phyloP scores from a whole-genome alignment of 2,329 filamentous ascomycete genomes.

The Tolypocladium ovalisporum region DNA sequence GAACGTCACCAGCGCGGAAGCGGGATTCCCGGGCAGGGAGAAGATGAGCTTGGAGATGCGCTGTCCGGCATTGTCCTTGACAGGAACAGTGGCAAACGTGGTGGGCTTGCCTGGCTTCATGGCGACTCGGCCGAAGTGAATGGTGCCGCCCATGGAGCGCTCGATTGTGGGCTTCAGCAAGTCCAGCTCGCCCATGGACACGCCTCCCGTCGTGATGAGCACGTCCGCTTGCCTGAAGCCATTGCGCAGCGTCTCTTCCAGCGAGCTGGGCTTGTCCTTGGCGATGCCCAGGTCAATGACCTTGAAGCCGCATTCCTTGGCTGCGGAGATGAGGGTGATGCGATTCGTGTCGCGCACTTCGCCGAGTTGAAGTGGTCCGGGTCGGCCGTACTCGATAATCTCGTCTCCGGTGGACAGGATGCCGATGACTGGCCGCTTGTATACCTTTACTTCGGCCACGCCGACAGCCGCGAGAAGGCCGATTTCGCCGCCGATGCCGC shows the following conservation, averaged over 20 bases:
- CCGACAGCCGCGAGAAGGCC: conserved; percentile 83
- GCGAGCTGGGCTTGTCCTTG: conserved; percentile 56
- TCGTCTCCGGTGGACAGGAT: conserved; percentile 93
- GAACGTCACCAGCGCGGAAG: conserved; percentile 84
- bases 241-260: conserved; percentile 68
- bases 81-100: conserved; percentile 82
- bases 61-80: conserved; percentile 46
- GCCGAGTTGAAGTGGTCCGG: conserved; percentile 55
- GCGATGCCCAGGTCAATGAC: conserved; percentile 81
- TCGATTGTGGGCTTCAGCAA: conserved; percentile 95
- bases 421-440: conserved; percentile 67
- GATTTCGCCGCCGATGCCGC: conserved; percentile 79
- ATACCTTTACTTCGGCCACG: conserved; percentile 58
- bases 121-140: conserved; percentile 89
- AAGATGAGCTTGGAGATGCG: conserved; percentile 65
- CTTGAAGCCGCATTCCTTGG: conserved; percentile 62
- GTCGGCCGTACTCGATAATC: conserved; percentile 63
- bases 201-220: conserved; percentile 84
- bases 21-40: conserved; percentile 86
- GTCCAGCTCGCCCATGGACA: conserved; percentile 96
- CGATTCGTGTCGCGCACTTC: conserved; percentile 93
- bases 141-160: conserved; percentile 75
- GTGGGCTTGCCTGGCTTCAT: conserved; percentile 99
- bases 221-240: conserved; percentile 68
- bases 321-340: conserved; percentile 72